A percentile compares a stretch with the other conserved stretches of the same genome.
Conservation (phyloP, 441 rosid genomes). For the Biscutella auriculata region DNA sequence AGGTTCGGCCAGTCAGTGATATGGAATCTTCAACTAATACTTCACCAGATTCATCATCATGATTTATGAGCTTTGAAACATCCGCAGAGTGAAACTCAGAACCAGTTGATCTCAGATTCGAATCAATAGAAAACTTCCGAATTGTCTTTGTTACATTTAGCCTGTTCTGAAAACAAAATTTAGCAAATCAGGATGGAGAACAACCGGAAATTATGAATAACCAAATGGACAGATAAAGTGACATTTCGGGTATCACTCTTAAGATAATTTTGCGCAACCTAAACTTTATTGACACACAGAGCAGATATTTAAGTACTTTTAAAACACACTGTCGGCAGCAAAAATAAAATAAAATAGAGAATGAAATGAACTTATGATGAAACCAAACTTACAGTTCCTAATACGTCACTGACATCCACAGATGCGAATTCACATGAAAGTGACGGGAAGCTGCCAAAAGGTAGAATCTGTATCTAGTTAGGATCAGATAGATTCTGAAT, state of each 20-base stretch:
- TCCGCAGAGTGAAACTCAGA: conserved; percentile 75
- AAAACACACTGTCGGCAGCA: neutral
- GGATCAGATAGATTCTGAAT: conserved; percentile 1
- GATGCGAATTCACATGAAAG: conserved; percentile 98
- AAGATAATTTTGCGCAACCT: neutral
- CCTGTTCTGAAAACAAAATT: conserved; percentile 71
- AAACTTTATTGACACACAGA: neutral
- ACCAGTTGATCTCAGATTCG: conserved; percentile 65
- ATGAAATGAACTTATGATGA: neutral
- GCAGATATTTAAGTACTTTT: neutral
- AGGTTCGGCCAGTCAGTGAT: conserved; percentile 42
- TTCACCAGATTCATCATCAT: conserved; percentile 71
- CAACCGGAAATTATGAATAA: neutral
- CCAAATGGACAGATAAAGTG: neutral
- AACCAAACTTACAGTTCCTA: conserved; percentile 90
- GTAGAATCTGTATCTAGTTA: conserved; percentile 14
- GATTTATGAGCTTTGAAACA: conserved; percentile 44
- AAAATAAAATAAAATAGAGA: neutral
- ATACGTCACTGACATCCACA: conserved; percentile 82
- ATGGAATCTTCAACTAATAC: conserved; percentile 58
- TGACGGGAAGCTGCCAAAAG: conserved; percentile 68
- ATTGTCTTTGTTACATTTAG: conserved; percentile 90
- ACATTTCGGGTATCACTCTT: neutral
- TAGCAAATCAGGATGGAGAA: conserved; percentile 11
- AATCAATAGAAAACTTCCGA: conserved; percentile 82